phyloP scores from a whole-genome alignment of 805 yeast genomes.

The Ogataea naganishii region DNA sequence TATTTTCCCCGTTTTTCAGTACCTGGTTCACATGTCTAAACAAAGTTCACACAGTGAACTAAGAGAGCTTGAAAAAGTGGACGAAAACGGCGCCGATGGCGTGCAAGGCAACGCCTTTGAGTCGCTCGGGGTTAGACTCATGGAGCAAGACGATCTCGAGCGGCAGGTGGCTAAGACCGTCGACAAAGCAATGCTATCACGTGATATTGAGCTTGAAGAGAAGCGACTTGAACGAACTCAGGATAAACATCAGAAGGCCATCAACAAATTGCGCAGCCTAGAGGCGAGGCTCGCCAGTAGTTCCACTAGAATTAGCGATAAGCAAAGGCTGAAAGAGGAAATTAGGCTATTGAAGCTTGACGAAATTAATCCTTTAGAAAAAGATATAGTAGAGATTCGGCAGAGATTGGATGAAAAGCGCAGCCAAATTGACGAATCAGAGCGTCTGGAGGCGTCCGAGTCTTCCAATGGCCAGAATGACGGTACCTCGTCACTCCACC shows the following conservation, averaged over 20 bases:
- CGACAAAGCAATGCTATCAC: slow-evolving; percentile 45
- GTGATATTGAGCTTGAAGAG: slow-evolving; percentile 65
- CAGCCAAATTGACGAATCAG: slow-evolving; percentile 6
- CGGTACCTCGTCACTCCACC: slow-evolving; percentile 20
- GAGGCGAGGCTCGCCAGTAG: slow-evolving; percentile 41
- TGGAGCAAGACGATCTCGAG: slow-evolving; percentile 80
- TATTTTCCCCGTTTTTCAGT: too few relatives aligned
- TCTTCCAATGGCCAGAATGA: slow-evolving; percentile 7
- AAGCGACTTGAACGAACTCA: slow-evolving; percentile 65
- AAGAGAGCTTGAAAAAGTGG: too few relatives aligned
- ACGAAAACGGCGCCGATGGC: too few relatives aligned
- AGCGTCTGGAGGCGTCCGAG: slow-evolving; percentile 3
- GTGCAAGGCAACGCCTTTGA: too few relatives aligned
- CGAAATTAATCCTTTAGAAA: slow-evolving; percentile 44
- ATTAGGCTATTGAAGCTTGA: slow-evolving; percentile 37
- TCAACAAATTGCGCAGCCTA: slow-evolving; percentile 36
- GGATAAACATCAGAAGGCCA: slow-evolving; percentile 34
- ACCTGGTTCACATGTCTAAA: too few relatives aligned
- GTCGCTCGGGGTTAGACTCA: slow-evolving; percentile 45
- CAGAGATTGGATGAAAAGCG: slow-evolving; percentile 23
- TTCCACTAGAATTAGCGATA: slow-evolving; percentile 55
- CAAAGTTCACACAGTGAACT: too few relatives aligned
- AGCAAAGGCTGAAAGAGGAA: slow-evolving; percentile 45
- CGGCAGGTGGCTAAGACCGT: slow-evolving; percentile 63
- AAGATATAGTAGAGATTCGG: slow-evolving; percentile 58